These are phyloP conservation scores for Syncephalastrum sp. DNA, from an alignment of 371 early-diverging fungal species.

Conservation along the genomic window DNA sequence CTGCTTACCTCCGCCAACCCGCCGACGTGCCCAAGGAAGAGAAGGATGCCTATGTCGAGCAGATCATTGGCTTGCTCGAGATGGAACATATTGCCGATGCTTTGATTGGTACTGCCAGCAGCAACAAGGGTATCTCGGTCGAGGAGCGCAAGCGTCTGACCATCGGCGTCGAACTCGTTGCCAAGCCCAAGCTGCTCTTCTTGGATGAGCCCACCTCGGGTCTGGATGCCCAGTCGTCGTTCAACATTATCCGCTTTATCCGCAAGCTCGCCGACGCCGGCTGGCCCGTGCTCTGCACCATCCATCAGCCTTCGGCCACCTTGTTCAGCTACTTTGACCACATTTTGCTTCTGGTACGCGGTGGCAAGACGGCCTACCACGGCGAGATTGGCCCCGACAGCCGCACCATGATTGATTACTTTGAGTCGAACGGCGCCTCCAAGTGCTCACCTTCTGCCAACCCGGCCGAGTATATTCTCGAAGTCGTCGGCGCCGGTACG, in stretches of 20 bases:
- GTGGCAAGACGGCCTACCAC: conserved; percentile 79
- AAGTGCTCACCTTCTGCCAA: conserved; percentile 60
- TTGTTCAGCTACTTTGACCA: conserved; percentile 84
- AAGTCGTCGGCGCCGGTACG: conserved; percentile 63
- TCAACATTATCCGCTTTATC: conserved; percentile 74
- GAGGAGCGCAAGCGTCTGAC: conserved; percentile 70
- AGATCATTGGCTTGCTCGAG: conserved; percentile 65
- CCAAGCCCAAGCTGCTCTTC: conserved; percentile 76
- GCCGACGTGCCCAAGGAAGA: conserved; percentile 58
- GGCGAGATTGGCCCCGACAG: conserved; percentile 69
- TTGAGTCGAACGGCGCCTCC: conserved; percentile 64
- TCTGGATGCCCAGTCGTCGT: conserved; percentile 65
- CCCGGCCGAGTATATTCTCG: conserved; percentile 74
- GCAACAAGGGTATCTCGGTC: conserved; percentile 61
- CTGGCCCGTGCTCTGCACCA: conserved; percentile 75
- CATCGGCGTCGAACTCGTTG: conserved; percentile 73
- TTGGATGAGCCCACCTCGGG: conserved; percentile 90
- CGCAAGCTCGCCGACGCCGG: conserved; percentile 71
- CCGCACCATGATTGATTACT: conserved; percentile 56
- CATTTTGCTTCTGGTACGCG: conserved; percentile 74
- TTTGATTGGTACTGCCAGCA: conserved; percentile 58
- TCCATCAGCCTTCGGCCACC: conserved; percentile 84
- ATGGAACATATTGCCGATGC: conserved; percentile 64
- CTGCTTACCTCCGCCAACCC: conserved; percentile 70
- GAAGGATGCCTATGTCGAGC: conserved; percentile 68